Evolutionary conservation across 441 rosid species (phyloP).

Genomic region (Melastoma candidum): DNA sequence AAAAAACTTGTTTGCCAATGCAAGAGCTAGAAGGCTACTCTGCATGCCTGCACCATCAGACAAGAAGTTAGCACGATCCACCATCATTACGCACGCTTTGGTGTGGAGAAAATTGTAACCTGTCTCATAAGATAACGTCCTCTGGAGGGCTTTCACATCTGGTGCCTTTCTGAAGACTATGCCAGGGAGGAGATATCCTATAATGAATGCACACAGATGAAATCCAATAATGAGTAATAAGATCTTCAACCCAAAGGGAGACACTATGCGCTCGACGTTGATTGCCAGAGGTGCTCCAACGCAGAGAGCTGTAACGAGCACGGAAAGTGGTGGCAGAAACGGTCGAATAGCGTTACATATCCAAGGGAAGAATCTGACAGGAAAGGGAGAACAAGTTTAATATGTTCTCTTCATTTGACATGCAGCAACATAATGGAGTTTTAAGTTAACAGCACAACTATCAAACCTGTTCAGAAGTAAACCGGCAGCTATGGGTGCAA

Average conservation of each 20-base stretch:
- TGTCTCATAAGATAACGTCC: constrained; percentile 84
- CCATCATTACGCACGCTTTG: no score
- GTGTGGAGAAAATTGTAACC: constrained; percentile 25
- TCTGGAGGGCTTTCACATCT: constrained; percentile 62
- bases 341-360: constrained; percentile 57
- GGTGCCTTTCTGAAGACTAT: constrained; percentile 36
- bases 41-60: constrained; percentile 53
- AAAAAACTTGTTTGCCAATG: constrained; percentile 81
- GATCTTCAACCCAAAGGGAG: constrained; percentile 61
- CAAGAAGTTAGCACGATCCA: no score
- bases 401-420: constrained; percentile 2
- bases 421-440: not conserved
- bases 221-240: constrained; percentile 43
- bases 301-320: constrained; percentile 78
- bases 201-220: constrained; percentile 67
- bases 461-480: constrained; percentile 68
- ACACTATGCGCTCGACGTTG: constrained; percentile 64
- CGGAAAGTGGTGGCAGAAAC: constrained; percentile 64
- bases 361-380: constrained; percentile 62
- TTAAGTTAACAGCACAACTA: not conserved
- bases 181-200: constrained; percentile 66
- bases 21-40: constrained; percentile 86
- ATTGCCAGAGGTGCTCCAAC: constrained; percentile 91
- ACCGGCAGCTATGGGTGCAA: constrained; percentile 74
- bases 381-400: constrained; percentile 9